Evolutionary conservation across 495 filamentous ascomycete species (phyloP), one percentile per base, ranked within the genome.

Genomic region (Bombardia bombarda): DNA sequence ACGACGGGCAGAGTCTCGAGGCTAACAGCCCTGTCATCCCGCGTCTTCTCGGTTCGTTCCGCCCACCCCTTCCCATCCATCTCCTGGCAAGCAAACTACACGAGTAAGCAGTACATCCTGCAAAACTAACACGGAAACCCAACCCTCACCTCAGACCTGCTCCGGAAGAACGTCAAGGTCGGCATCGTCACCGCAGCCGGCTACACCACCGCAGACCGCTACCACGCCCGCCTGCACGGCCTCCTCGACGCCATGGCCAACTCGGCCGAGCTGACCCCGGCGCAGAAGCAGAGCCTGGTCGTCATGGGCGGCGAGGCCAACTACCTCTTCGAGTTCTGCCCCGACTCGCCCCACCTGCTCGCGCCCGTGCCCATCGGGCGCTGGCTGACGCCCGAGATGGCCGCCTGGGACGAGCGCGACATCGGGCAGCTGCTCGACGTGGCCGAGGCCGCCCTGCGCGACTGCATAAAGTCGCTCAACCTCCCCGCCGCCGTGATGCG

Each of bases 131-230:
- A 14, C 40, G n/a, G n/a, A n/a, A 25, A 40, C 37, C 10, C 24
- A 28, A 28, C 3, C 40, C 38, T 20, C 21, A 14, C 17, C 7
- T 22, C 48, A 67, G 69, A 75, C 46, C 67, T 78, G 37, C 62
- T 78, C 50, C 63, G 60, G 46, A 72, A 74, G 43, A 70, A 74
- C 52, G 80, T 84, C 47, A 82, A 83, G 49, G 78, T 98, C 43
- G 93, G 88, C 32, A 97, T 98, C 55, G 92, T 98, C 21, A 98
- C 93, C 0, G 93, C 92, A 4, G 92, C 93, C 9, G 93, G 93
- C 2, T 98, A 98, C 66, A 90, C 86, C 13, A 87, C 93, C 21
- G 83, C 85, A 2, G 68, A 75, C 21, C 80, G 77, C 40, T 98
- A 98, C 67, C 86, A 90, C 57, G 78, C 70, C 19, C 81, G 93